phyloP scores from a whole-genome alignment of 176 grass and related monocot species.

The Cenchrus americanus region DNA sequence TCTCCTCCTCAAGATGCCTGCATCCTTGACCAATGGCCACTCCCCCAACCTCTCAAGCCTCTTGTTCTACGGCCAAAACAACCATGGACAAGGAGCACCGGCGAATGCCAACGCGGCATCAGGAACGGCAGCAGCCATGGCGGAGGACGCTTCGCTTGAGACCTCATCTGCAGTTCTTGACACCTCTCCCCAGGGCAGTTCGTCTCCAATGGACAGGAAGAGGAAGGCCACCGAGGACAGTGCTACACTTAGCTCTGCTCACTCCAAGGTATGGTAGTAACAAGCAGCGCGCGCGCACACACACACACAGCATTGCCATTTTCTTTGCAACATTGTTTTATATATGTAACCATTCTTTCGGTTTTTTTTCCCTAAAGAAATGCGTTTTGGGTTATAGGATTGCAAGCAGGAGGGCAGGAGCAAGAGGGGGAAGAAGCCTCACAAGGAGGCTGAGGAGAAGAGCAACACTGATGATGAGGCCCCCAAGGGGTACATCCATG shows the following conservation, averaged over 20 bases:
- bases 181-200: conserved; percentile 37
- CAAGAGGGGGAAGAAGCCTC: conserved; percentile 55
- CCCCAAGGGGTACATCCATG: conserved; percentile 85
- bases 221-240: conserved; percentile 60
- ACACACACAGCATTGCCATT: conserved; percentile 26
- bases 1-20: conserved; percentile 50
- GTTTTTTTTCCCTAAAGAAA: not conserved
- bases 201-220: conserved; percentile 61
- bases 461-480: conserved; percentile 57
- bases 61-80: conserved; percentile 47
- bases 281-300: too few species aligned
- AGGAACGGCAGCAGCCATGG: conserved; percentile 27
- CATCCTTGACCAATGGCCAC: conserved; percentile 29
- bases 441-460: conserved; percentile 55
- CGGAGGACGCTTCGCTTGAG: conserved; percentile 45
- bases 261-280: conserved; percentile 56
- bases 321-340: conserved; percentile 11
- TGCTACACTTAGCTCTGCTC: conserved; percentile 59
- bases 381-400: conserved; percentile 35
- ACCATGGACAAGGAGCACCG: conserved; percentile 31
- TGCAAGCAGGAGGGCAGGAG: conserved; percentile 64
- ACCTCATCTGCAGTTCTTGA: conserved; percentile 60
- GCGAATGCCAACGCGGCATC: conserved; percentile 28
- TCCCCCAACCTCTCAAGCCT: conserved; percentile 37
- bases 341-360: not conserved